phyloP scores from a whole-genome alignment of 2,329 filamentous ascomycete species.

The Xylariales sp. region DNA sequence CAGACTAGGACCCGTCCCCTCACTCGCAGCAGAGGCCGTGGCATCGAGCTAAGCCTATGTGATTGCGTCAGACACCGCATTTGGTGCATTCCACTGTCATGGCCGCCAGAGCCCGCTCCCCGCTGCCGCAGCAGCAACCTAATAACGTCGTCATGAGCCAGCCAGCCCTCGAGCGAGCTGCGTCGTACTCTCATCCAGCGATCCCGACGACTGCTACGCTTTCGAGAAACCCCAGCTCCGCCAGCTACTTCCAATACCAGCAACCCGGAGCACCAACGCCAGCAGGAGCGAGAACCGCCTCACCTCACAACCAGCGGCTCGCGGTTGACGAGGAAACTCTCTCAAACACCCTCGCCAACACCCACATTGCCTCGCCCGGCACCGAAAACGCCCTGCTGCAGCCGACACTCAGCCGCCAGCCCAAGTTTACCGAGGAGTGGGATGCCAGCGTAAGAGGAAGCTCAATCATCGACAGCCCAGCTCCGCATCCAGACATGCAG shows the following conservation, averaged over 20 bases:
- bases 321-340: conserved; percentile 27
- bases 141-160: background rate
- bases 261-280: conserved; percentile 14
- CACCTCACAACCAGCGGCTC: conserved; percentile 12
- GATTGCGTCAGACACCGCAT: conserved; percentile 8
- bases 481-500: conserved; percentile 37
- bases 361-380: conserved; percentile 22
- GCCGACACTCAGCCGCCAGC: conserved; percentile 23
- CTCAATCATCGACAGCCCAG: conserved; percentile 49
- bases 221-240: conserved; percentile 10
- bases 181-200: background rate
- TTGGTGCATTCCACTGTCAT: conserved; percentile 6
- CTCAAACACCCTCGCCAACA: conserved; percentile 32
- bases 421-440: conserved; percentile 67
- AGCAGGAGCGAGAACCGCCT: no score
- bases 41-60: conserved; percentile 2
- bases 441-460: conserved; percentile 64
- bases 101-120: conserved; percentile 6
- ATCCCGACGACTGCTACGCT: background rate
- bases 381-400: conserved; percentile 17
- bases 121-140: conserved; percentile 1
- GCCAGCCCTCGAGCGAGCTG: background rate
- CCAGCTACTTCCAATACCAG: conserved; percentile 17
- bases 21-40: no score
- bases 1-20: no score